Base-by-base conservation (phyloP, 495 filamentous ascomycete species). In the Lophiotrema nucula region DNA sequence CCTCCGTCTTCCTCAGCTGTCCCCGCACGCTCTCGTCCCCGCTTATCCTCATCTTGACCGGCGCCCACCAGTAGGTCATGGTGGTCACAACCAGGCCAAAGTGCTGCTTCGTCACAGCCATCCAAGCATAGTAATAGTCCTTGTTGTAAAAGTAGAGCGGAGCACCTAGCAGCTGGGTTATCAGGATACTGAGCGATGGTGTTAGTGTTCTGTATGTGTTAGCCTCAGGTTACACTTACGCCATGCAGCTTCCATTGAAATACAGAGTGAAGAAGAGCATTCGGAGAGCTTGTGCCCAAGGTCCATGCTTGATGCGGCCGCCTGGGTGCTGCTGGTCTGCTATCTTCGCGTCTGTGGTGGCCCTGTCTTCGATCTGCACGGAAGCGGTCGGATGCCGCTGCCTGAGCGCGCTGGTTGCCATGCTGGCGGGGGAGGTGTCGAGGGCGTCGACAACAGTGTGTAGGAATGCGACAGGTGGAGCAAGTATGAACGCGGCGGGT, bases 21-120 rank as follows among this genome's bases (percentile, higher is more conserved):
- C 82, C 85, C 21, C 82, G 77, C 41, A 92, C 85, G 51, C 80
- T 86, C 56, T 78, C 79, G 72, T 92, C 87, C 6, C 88, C 88
- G 69, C 86, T 90, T 52, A 92, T 83, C 41, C 87, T 79, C 42
- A 93, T 82, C 11, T 81, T 72, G 1, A 87, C 90, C 6, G 89
- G 89, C 44, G 80, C 81, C 87, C 86, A 93, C 84, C 86, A 89
- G 58, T 90, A 79, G 18, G 88, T 91, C 76, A 90, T 82, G 19
- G 83, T 87, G 12, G 82, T 88, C 51, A 85, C 81, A 22, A 88
- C 62, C 4, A 92, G 70, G 23, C 87, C 88, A 68, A 91, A 92
- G 27, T 77, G 82, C 54, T 85, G 80, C 68, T 93, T 92, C 0
- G 86, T 88, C 60, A 88, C 65, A 26, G 88, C 81, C 81, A 92